Evolutionary conservation across 129 eudicot genomes (phyloP), one percentile per base, ranked within the genome.

Genomic region (Saussurea involucrata): DNA sequence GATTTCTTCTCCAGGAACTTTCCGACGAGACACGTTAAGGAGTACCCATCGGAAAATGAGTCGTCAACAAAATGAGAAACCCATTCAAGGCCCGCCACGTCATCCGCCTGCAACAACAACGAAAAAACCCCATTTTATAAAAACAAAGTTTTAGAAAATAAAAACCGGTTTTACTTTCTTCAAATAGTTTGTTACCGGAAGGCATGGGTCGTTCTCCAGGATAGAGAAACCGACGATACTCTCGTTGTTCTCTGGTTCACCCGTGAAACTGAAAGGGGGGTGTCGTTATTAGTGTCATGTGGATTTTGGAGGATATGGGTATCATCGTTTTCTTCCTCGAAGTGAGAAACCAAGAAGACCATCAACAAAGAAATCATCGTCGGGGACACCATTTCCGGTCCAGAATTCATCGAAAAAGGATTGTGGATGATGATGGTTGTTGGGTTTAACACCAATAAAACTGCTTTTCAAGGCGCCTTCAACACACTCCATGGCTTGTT

Each of bases 31-130:
- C 83, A 77, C 3, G 86, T 73, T 65, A 89, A 71, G 0, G 97
- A 85, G 75, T 89, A 87, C 3, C 86, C 88, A 66, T 88, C 29
- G 66, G 88, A 82, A 40, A 80, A 80, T 58, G 97, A 87, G 78
- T 92, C 97, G 57, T 89, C 97, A 69, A 92, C 96, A 70, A 92
- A 92, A 70, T 92, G 87, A 65, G 97, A 92, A 11, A 92, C 73
- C 97, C 97, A 92, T 80, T 92, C 97, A 33, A 92, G 88, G 78
- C 82, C 90, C 70, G 87, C 96, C 77, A 89, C 81, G 86, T 88
- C 92, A 80, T 87, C 97, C 64, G 82, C 86, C 97, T 92, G 74
- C 28, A 78, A 85, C 74, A 63, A 49, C 9, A 17, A 24, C n/a
- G n/a, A 9, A 49, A 21, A 37, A 15, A 4, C 12, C n/a, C n/a